These are phyloP conservation scores for Flaveria ramosissima DNA, from an alignment of 129 eudicot species.

Conservation along the genomic window DNA sequence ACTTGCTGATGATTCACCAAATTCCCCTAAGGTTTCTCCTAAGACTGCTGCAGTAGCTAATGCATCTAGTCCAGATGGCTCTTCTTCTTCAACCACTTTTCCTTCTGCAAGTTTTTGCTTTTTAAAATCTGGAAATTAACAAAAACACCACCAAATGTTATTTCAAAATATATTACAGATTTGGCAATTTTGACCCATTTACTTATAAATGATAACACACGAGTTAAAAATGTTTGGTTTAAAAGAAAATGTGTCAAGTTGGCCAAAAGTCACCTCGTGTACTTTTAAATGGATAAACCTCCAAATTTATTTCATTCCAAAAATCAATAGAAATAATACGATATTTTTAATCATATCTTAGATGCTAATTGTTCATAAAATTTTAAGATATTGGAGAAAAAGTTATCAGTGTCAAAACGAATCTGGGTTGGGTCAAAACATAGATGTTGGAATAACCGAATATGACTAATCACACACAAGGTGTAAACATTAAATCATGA, in stretches of 20 bases:
- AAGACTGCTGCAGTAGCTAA: conserved; percentile 80
- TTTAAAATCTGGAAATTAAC: conserved; percentile 51
- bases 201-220: background rate
- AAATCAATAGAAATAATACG: too few species aligned
- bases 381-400: too few species aligned
- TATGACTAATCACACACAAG: background rate
- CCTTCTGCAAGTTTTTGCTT: conserved; percentile 51
- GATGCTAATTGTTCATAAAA: background rate
- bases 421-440: background rate
- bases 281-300: background rate
- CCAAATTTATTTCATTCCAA: too few species aligned
- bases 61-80: conserved; percentile 79
- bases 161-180: too few species aligned
- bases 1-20: conserved; percentile 54
- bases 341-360: background rate
- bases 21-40: conserved; percentile 42
- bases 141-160: background rate
- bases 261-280: too few species aligned
- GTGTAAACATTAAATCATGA: background rate
- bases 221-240: too few species aligned
- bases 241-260: background rate
- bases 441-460: background rate
- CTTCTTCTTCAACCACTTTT: conserved; percentile 48
- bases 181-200: background rate
- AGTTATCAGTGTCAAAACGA: background rate